phyloP scores from a whole-genome alignment of 225 moss, liverwort and hornwort species.

The Bryoerythrophyllum caledonicum region DNA sequence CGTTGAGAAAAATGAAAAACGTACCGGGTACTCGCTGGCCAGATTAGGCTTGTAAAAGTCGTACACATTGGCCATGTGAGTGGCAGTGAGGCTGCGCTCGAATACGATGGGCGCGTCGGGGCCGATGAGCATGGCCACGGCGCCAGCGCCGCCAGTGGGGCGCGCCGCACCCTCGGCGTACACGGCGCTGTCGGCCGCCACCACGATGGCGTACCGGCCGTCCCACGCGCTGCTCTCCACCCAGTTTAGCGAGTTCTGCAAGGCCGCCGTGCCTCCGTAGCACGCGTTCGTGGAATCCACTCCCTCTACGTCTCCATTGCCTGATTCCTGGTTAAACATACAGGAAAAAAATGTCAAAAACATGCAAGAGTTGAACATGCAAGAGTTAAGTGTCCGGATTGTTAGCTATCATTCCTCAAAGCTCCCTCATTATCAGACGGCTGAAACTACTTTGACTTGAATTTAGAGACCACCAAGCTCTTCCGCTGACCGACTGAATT shows the following conservation, averaged over 20 bases:
- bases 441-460: too few relatives aligned
- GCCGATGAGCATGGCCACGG: constrained; percentile 90
- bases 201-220: constrained; percentile 89
- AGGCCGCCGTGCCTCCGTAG: constrained; percentile 96
- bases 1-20: constrained; percentile 6
- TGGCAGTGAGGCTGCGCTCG: constrained; percentile 78
- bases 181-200: constrained; percentile 93
- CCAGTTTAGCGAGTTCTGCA: constrained; percentile 96
- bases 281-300: constrained; percentile 99
- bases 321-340: constrained; percentile 56
- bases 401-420: too few relatives aligned
- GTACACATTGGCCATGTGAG: constrained; percentile 89
- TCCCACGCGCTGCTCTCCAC: constrained; percentile 98
- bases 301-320: constrained; percentile 94
- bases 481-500: too few relatives aligned
- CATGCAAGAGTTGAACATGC: too few relatives aligned
- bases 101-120: constrained; percentile 89
- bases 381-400: too few relatives aligned
- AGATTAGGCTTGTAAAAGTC: constrained; percentile 97
- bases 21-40: constrained; percentile 91
- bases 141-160: constrained; percentile 83
- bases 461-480: too few relatives aligned
- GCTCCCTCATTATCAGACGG: too few relatives aligned
- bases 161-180: constrained; percentile 86
- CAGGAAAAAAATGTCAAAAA: neutral